A percentile compares a stretch with the other conserved stretches of the same genome.
Evolutionary conservation across 768 basidiomycete genomes (phyloP).

Genomic region (Lanmaoa rubissima): DNA sequence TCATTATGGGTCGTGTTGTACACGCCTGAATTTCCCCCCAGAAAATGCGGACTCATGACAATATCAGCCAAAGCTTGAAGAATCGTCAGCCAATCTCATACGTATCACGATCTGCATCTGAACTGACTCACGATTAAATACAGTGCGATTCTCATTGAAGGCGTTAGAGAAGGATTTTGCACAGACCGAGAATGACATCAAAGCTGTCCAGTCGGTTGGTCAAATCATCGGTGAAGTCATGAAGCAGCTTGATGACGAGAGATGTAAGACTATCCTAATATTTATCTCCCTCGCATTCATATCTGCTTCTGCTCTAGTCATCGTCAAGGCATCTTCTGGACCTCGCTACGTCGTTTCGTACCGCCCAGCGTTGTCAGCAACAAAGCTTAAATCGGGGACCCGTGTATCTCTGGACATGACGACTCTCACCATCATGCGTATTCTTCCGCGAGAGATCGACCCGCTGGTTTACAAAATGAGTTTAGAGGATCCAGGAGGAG

Average conservation of each 20-base stretch:
- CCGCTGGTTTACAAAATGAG: constrained; percentile 99
- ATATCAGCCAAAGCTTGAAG: constrained; percentile 84
- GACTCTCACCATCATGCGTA: constrained; percentile 97
- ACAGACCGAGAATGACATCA: constrained; percentile 98
- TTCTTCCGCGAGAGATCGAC: constrained; percentile 95
- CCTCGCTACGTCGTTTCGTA: constrained; percentile 99
- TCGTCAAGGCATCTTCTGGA: constrained; percentile 97
- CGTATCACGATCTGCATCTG: neutral
- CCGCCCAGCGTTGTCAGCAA: constrained; percentile 86
- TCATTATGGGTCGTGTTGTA: neutral
- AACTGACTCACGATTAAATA: neutral
- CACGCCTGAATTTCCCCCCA: constrained; percentile 33
- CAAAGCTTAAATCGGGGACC: constrained; percentile 89
- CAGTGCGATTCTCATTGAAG: constrained; percentile 90
- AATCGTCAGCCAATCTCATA: constrained; percentile 56
- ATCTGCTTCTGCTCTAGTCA: constrained; percentile 51
- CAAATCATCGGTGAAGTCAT: constrained; percentile 99
- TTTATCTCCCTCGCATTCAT: neutral
- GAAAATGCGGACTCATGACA: constrained; percentile 95
- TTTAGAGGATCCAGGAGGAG: constrained; percentile 93
- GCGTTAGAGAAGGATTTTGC: constrained; percentile 85
- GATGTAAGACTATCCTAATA: constrained; percentile 59
- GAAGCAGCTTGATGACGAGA: constrained; percentile 96
- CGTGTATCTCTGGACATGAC: constrained; percentile 99
- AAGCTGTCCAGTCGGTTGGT: constrained; percentile 97